phyloP scores from a whole-genome alignment of 2,329 filamentous ascomycete species.

The Pestalotiopsis sp. region DNA sequence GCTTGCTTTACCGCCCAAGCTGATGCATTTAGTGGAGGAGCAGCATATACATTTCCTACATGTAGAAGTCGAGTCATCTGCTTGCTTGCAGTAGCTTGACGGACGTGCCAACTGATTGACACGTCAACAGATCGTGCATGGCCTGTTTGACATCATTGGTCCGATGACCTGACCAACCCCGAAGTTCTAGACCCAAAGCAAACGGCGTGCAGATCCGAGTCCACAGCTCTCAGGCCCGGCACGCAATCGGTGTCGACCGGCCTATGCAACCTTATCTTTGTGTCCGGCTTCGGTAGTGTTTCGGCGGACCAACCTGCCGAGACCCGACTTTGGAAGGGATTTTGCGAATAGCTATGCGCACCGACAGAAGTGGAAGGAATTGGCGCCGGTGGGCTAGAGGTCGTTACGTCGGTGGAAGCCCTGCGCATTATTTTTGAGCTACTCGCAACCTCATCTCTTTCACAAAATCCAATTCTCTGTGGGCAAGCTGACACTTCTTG shows the following conservation, averaged over 20 bases:
- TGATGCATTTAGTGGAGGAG: no score
- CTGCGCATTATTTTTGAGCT: neutral
- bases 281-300: conserved; percentile 4
- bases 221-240: neutral
- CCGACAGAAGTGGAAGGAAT: neutral
- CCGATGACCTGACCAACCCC: neutral
- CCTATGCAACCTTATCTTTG: conserved; percentile 2
- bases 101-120: neutral
- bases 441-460: neutral
- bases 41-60: no score
- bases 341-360: neutral
- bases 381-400: neutral
- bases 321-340: neutral
- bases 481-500: neutral
- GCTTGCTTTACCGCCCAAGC: no score
- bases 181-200: neutral
- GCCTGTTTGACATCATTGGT: neutral
- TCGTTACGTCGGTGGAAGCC: neutral
- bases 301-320: conserved; percentile 7
- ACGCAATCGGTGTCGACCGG: conserved; percentile 1
- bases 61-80: neutral
- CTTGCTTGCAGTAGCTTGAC: neutral
- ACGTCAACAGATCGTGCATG: neutral
- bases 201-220: neutral
- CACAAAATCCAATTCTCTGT: neutral